Base-by-base conservation (phyloP, 2,329 filamentous ascomycete species). In the Emydomyces testavorans region DNA sequence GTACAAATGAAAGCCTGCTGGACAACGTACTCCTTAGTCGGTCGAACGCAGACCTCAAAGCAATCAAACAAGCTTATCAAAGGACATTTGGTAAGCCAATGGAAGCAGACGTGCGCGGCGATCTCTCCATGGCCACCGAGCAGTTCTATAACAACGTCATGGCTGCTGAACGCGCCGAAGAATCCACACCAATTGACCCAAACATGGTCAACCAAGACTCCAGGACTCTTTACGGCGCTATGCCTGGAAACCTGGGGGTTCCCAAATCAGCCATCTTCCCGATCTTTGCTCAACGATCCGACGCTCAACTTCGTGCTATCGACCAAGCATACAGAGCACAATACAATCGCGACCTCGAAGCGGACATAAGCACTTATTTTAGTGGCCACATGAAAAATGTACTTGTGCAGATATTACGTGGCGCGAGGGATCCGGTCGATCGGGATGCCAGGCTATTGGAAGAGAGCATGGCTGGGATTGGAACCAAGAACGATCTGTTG, bases 331-430 rank as follows among this genome's bases (percentile, higher is more conserved):
- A 94, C 67, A 73, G 80, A 57, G 72, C 79, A 46, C 81, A 80
- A 52, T 93, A 88, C 62, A 77, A 80, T 16, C 76, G 75, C 32
- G 71, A 77, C 10, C 72, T 96, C 1, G 80, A 86, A 54, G 76
- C 78, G 28, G 80, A 87, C 42, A 79, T 96, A 57, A 78, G 79
- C 53, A 83, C 78, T 69, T 80, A 92, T 59, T 95, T 95, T 66
- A 85, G 82, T 0, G 90, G 90, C 0, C 90, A 96, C 62, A 95
- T 96, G 88, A 74, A 89, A 62, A 78, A 85, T 13, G 87, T 87
- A 0, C 75, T 96, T 0, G 68, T 92, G 21, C 80, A 80, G 62
- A 87, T 94, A 64, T 70, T 95, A n/a, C 76, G 76, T 8, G 74
- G 82, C 10, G 90, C 85, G 2, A 70, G 77, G 4, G 87, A 95